phyloP scores from a whole-genome alignment of 441 rosid genomes.

The Capsella rubella region DNA sequence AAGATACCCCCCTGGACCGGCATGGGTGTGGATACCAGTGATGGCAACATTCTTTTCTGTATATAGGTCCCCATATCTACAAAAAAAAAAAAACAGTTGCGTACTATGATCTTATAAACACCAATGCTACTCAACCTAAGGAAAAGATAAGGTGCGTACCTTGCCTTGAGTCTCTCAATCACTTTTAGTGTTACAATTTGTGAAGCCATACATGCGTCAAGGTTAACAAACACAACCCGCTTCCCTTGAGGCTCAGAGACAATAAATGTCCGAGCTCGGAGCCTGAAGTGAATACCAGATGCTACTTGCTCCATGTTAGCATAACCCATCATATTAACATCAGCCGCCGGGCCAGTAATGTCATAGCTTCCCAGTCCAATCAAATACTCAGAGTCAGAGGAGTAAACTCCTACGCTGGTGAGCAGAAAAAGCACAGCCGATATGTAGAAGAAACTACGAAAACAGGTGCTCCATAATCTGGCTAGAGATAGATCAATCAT shows the following conservation, averaged over 20 bases:
- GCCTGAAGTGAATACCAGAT: constrained; percentile 91
- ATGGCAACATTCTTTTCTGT: constrained; percentile 87
- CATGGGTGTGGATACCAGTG: constrained; percentile 94
- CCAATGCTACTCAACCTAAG: constrained; percentile 1
- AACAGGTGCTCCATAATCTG: constrained; percentile 35
- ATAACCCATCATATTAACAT: constrained; percentile 99
- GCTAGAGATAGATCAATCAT: constrained; percentile 45
- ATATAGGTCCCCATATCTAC: constrained; percentile 86
- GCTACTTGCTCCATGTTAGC: constrained; percentile 83
- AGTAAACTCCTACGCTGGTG: constrained; percentile 42
- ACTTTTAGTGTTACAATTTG: constrained; percentile 90
- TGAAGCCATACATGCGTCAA: constrained; percentile 99
- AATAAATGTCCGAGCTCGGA: constrained; percentile 86
- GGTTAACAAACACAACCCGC: constrained; percentile 82
- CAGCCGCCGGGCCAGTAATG: constrained; percentile 97
- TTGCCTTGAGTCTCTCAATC: constrained; percentile 84
- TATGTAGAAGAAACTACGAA: constrained; percentile 50
- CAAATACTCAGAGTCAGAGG: constrained; percentile 72
- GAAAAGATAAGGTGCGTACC: constrained; percentile 51
- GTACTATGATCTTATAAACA: background rate
- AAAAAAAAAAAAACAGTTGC: constrained; percentile 41
- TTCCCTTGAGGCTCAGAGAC: constrained; percentile 82
- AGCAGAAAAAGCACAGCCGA: constrained; percentile 51
- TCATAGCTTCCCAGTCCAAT: constrained; percentile 97
- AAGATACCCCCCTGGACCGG: constrained; percentile 97